Conservation (phyloP, 1,284 basidiomycete species). For the Dichomitus squalens region DNA sequence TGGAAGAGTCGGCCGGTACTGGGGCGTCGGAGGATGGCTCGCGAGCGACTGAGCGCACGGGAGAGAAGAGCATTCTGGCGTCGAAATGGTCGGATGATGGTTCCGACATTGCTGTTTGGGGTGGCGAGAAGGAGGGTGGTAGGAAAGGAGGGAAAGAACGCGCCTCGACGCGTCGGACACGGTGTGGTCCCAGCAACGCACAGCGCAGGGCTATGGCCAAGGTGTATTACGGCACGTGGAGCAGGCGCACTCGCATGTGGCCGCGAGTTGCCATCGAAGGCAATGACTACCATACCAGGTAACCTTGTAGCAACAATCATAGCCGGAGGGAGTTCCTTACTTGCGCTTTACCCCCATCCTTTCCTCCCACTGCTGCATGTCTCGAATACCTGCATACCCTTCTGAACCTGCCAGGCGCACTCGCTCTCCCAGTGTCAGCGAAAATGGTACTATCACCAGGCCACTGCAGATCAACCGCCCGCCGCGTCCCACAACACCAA, state of each 20-base stretch:
- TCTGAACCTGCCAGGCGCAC: slow-evolving; percentile 29
- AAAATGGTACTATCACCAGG: slow-evolving; percentile 37
- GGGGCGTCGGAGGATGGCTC: slow-evolving; percentile 16
- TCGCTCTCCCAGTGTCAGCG: slow-evolving; percentile 25
- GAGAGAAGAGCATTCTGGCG: slow-evolving; percentile 12
- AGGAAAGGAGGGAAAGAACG: slow-evolving; percentile 1
- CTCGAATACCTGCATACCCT: slow-evolving; percentile 53
- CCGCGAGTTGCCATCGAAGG: slow-evolving; percentile 15
- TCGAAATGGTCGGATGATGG: slow-evolving; percentile 6
- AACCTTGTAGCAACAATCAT: slow-evolving; percentile 18
- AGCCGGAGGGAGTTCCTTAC: background rate
- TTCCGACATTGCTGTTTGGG: slow-evolving; percentile 8
- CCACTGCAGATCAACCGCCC: slow-evolving; percentile 55
- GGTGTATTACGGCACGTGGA: too few species aligned
- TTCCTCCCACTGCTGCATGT: slow-evolving; percentile 41
- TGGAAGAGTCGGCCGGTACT: slow-evolving; percentile 9
- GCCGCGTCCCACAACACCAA: slow-evolving; percentile 37
- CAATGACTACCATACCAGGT: slow-evolving; percentile 11
- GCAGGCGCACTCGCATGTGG: background rate
- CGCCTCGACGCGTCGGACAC: slow-evolving; percentile 18
- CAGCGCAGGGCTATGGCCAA: background rate
- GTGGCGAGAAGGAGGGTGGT: background rate
- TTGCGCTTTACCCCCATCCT: background rate
- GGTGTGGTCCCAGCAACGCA: background rate
- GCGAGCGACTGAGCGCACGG: background rate